Conservation (phyloP, 768 basidiomycete species). For the Agaricus bisporus region DNA sequence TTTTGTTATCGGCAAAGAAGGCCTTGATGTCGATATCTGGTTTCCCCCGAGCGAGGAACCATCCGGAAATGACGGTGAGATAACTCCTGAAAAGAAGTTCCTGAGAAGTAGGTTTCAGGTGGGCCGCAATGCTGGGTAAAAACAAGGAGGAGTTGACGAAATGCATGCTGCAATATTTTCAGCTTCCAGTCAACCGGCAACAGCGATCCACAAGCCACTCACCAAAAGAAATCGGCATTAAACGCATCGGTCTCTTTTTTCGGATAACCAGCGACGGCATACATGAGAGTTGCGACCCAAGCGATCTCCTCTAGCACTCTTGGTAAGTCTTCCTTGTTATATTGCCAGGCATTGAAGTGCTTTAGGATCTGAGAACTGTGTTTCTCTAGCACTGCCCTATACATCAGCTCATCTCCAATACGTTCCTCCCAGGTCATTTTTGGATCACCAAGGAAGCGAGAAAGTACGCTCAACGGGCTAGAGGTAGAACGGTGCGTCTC, state of each 20-base stretch:
- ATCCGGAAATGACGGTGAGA: slow-evolving; percentile 42
- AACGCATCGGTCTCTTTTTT: slow-evolving; percentile 28
- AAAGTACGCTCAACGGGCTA: slow-evolving; percentile 2
- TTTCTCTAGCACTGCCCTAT: slow-evolving; percentile 24
- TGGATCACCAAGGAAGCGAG: slow-evolving; percentile 9
- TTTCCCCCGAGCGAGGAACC: slow-evolving; percentile 55
- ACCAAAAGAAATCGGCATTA: slow-evolving; percentile 57
- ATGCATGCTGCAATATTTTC: slow-evolving; percentile 44
- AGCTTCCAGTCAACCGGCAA: slow-evolving; percentile 3
- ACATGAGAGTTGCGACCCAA: slow-evolving; percentile 51
- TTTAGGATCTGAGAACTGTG: slow-evolving; percentile 33
- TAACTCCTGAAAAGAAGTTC: slow-evolving; percentile 51
- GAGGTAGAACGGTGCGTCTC: not conserved
- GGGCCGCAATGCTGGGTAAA: slow-evolving; percentile 40
- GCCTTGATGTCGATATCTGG: slow-evolving; percentile 40
- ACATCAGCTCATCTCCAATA: slow-evolving; percentile 5
- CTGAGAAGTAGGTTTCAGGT: slow-evolving; percentile 35
- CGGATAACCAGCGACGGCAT: slow-evolving; percentile 48
- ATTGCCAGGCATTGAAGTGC: slow-evolving; percentile 35
- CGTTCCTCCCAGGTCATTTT: not conserved
- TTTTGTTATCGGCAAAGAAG: slow-evolving; percentile 31
- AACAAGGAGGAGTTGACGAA: slow-evolving; percentile 63
- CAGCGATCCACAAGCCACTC: slow-evolving; percentile 16
- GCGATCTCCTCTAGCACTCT: slow-evolving; percentile 56
- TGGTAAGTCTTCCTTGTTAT: slow-evolving; percentile 21